Evolutionary conservation across 2,329 filamentous ascomycete species (phyloP), one percentile per base, ranked within the genome.

Genomic region (Trichoderma gracile): DNA sequence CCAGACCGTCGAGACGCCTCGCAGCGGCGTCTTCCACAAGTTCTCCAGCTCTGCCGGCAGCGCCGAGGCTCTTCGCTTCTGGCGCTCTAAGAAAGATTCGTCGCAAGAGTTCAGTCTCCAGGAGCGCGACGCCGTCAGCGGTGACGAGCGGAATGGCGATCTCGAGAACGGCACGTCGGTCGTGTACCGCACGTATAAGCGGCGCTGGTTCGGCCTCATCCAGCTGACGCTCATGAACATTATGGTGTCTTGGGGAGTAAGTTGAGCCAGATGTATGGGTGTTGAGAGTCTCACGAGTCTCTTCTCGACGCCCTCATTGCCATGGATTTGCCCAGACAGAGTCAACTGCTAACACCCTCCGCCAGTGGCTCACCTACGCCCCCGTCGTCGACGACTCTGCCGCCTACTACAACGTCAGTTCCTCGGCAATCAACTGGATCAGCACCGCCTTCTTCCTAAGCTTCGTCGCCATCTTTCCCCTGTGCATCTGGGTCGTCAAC

Each of bases 191-290:
- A 80, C 78, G 12, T 98, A 98, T 75, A 94, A 90, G 78, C 85
- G 92, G 72, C 85, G 95, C 50, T 99, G 92, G 88, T 91, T 97
- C 75, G 95, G 95, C 0, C 80, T 99, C 58, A 78, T 85, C 23
- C 91, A 97, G 77, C 78, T 98, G 73, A 89, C 93, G 7, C 78
- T 98, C 71, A 81, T 98, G 78, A 99, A 98, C 75, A 89, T 97
- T 63, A 86, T 98, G 66, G 89, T 97, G 47, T 96, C 91, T 73
- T 98, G 94, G 94, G 92, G 96, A 85, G 92, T 95, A 84, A 82
- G 92, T 88, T 33, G 27, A 21, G 27, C 33, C n/a, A 33, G 1
- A 15, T 12, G 49, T 5, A 3, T 19, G 3, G 4, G 2, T 27
- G 15, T n/a, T 0, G 27, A n/a, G 10, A 4, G 21, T 17, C 14